Conservation (phyloP, 495 filamentous ascomycete genomes). For the Xylaria palmicola region DNA sequence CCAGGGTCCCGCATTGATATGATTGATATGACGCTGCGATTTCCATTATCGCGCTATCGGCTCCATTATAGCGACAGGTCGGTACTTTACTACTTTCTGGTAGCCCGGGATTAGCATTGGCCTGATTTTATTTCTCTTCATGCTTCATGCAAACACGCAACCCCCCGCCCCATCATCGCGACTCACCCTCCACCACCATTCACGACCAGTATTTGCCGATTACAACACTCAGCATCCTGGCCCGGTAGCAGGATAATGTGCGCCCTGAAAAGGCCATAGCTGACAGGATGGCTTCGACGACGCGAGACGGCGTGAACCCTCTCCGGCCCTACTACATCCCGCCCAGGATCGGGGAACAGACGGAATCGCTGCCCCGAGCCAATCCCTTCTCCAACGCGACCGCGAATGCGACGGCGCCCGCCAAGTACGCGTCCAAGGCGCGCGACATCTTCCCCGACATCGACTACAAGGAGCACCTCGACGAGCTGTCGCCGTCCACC, state of each 20-base stretch:
- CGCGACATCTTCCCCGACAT: conserved; percentile 82
- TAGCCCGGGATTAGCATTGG: neutral
- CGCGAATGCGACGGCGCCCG: conserved; percentile 43
- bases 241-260: conserved; percentile 1
- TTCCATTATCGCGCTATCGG: neutral
- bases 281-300: conserved; percentile 43
- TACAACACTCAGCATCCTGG: neutral
- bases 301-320: conserved; percentile 76
- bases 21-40: neutral
- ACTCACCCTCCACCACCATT: neutral
- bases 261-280: neutral
- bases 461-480: conserved; percentile 84
- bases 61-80: neutral
- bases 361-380: conserved; percentile 39
- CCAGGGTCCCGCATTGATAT: neutral
- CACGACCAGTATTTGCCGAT: neutral
- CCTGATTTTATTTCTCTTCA: conserved; percentile 9
- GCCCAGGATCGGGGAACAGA: conserved; percentile 67
- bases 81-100: too few relatives aligned
- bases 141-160: neutral
- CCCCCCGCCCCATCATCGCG: neutral
- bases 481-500: conserved; percentile 71
- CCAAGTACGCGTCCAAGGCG: conserved; percentile 68
- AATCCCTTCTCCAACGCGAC: conserved; percentile 46
- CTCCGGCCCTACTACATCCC: conserved; percentile 93